Evolutionary conservation across 441 rosid species (phyloP).

Genomic region (Daphne laureola): DNA sequence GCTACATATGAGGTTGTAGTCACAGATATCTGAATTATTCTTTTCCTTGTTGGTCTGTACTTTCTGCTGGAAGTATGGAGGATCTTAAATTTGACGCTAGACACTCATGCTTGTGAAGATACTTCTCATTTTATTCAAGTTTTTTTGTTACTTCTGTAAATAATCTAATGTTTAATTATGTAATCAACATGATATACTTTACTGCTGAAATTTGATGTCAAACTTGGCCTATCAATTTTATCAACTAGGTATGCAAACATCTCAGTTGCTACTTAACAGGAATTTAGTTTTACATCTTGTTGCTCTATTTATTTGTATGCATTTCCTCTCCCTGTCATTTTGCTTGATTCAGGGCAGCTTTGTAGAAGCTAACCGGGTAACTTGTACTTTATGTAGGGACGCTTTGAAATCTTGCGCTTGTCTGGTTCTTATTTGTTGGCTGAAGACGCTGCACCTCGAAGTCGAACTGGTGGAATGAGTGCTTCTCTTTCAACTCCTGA

Average conservation of each 20-base stretch:
- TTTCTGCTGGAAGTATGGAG: neutral
- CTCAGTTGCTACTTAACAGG: too few species aligned
- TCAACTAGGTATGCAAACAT: too few species aligned
- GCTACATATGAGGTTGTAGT: slow-evolving; percentile 67
- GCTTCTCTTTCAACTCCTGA: slow-evolving; percentile 90
- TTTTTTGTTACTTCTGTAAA: neutral
- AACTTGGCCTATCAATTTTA: too few species aligned
- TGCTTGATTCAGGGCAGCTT: slow-evolving; percentile 1
- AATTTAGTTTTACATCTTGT: neutral
- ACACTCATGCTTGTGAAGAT: neutral
- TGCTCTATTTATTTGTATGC: neutral
- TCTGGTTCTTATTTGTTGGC: slow-evolving; percentile 89
- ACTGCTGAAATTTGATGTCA: too few species aligned
- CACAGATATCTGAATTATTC: slow-evolving; percentile 5
- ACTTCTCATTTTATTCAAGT: neutral
- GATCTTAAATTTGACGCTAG: neutral
- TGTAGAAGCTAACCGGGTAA: slow-evolving; percentile 21
- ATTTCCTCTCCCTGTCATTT: neutral
- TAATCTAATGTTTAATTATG: too few species aligned
- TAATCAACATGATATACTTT: too few species aligned
- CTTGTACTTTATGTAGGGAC: slow-evolving; percentile 51
- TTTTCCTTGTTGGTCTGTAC: too few species aligned
- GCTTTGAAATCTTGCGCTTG: slow-evolving; percentile 87
- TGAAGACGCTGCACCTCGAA: slow-evolving; percentile 75
- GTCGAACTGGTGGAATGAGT: slow-evolving; percentile 86